Evolutionary conservation across 2,329 filamentous ascomycete genomes (phyloP), one percentile per base, ranked within the genome.

Genomic region (Fusarium succisae): DNA sequence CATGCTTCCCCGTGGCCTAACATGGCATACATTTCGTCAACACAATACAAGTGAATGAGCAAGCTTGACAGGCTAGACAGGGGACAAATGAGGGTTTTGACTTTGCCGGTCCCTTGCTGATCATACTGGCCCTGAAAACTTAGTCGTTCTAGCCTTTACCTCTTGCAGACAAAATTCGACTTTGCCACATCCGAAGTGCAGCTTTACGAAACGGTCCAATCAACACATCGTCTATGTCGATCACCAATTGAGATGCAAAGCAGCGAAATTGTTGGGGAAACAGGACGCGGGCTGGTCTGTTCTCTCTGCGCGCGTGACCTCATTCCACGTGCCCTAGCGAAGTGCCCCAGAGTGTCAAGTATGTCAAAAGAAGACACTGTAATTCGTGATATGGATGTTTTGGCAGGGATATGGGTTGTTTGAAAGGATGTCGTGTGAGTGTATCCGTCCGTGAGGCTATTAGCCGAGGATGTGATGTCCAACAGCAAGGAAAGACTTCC

Each of bases 261-360:
- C 60, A 70, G 61, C 67, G 51, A 74, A 74, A 73, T 62, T 75
- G 73, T 75, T 75, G 73, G 65, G 73, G 59, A 70, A 70, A 70
- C 53, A 66, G 58, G 63, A 74, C 72, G 58, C 67, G 47, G 39
- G 57, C 50, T 75, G 65, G 69, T 56, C 66, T 63, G 61, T 73
- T 70, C 62, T 70, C 43, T 58, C 48, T 32, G 59, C 14, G 44
- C 73, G 72, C 73, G 73, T 75, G 73, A 75, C 72, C 73, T 71
- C 39, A 65, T 75, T 59, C 60, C 69, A 67, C 66, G 58, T 73
- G 66, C 54, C 63, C 58, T 60, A 60, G 41, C 18, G 44, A 58
- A 64, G 45, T 57, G 53, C 48, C 48, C 41, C 63, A 67, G 35
- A 66, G 28, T 58, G 30, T 28, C 47, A 44, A 47, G 39, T 30